These are phyloP conservation scores for Vickermania ingenoplastis DNA, from an alignment of 208 protist species.

Conservation along the genomic window DNA sequence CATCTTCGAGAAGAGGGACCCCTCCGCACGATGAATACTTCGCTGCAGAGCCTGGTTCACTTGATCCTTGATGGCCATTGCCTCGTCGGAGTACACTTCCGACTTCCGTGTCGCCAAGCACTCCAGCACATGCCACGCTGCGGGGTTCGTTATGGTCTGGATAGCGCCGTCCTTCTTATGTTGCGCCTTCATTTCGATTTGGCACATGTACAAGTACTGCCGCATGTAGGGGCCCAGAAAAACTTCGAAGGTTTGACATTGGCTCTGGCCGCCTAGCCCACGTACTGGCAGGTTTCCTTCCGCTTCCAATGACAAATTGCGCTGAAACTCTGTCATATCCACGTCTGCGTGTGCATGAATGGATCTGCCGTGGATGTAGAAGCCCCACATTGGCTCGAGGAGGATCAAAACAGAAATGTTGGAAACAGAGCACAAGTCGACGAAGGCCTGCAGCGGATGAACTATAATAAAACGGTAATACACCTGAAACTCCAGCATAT, in stretches of 20 bases:
- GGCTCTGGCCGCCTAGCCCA: slow-evolving; percentile 64
- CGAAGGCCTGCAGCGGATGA: slow-evolving; percentile 77
- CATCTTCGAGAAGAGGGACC: slow-evolving; percentile 57
- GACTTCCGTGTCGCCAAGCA: slow-evolving; percentile 40
- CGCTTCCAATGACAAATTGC: slow-evolving; percentile 62
- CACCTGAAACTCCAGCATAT: slow-evolving; percentile 69
- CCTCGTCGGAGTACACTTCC: slow-evolving; percentile 33
- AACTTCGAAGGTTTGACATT: slow-evolving; percentile 80
- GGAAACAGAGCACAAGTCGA: slow-evolving; percentile 86
- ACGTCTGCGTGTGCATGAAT: slow-evolving; percentile 82
- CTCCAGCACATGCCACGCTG: slow-evolving; percentile 50
- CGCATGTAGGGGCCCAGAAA: slow-evolving; percentile 56
- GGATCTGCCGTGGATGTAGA: slow-evolving; percentile 88
- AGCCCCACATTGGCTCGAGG: slow-evolving; percentile 71
- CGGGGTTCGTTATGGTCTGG: slow-evolving; percentile 12
- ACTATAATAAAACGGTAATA: slow-evolving; percentile 78
- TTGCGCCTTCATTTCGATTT: slow-evolving; percentile 50
- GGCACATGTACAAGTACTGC: slow-evolving; percentile 80
- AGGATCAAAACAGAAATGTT: slow-evolving; percentile 88
- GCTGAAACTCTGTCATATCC: slow-evolving; percentile 84
- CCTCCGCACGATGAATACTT: slow-evolving; percentile 52
- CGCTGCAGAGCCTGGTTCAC: slow-evolving; percentile 69
- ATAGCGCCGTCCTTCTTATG: slow-evolving; percentile 19
- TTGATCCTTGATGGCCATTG: slow-evolving; percentile 58
- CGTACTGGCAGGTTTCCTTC: slow-evolving; percentile 77